Conservation (phyloP, 768 basidiomycete species). For the Coprinopsis cinerea region DNA sequence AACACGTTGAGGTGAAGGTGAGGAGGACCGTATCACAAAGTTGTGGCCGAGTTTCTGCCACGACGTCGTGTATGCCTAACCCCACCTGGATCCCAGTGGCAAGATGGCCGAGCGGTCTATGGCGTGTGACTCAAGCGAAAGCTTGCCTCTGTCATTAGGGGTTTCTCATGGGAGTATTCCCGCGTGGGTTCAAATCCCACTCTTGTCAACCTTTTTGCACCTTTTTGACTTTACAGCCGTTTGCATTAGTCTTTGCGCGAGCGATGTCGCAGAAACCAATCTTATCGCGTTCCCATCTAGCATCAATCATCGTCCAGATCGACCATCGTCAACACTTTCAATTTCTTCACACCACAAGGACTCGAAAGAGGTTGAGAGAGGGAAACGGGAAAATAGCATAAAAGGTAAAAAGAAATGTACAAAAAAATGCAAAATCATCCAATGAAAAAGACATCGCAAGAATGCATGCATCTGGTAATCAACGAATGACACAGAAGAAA, state of each 20-base stretch:
- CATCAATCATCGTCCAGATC: too few relatives aligned
- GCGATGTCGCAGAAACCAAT: too few relatives aligned
- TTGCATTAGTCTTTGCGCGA: too few relatives aligned
- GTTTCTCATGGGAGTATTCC: constrained; percentile 31
- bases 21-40: too few relatives aligned
- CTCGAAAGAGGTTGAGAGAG: background rate
- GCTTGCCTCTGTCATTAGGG: constrained; percentile 25
- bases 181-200: constrained; percentile 40
- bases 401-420: background rate
- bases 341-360: background rate
- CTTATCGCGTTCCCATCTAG: too few relatives aligned
- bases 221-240: background rate
- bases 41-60: background rate
- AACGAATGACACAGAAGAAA: background rate
- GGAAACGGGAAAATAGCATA: background rate
- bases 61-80: too few relatives aligned
- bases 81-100: constrained; percentile 23
- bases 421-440: background rate
- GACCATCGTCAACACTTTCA: too few relatives aligned
- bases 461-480: background rate
- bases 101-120: constrained; percentile 61
- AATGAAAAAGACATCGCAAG: background rate
- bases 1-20: too few relatives aligned
- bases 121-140: constrained; percentile 54
- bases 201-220: constrained; percentile 27